phyloP scores from a whole-genome alignment of 352 stramenopile species.

The Phytopythium aichiense region DNA sequence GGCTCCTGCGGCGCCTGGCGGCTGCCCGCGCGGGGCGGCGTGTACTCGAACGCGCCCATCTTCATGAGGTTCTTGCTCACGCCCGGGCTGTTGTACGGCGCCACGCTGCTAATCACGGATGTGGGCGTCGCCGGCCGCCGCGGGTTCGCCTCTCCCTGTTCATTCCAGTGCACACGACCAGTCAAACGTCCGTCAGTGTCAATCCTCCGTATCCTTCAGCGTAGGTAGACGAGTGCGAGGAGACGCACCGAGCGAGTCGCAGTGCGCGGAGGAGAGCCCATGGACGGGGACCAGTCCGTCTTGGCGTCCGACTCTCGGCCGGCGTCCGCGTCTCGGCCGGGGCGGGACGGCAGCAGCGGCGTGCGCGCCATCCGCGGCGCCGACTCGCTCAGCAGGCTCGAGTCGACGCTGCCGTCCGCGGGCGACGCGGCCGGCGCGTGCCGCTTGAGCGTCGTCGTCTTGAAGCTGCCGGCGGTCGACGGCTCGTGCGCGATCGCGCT shows the following conservation, averaged over 20 bases:
- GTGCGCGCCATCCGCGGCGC: constrained; percentile 61
- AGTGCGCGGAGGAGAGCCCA: constrained; percentile 54
- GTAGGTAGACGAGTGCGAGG: neutral
- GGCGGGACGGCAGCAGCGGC: constrained; percentile 38
- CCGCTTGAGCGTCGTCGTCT: constrained; percentile 63
- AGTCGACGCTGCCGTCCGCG: constrained; percentile 46
- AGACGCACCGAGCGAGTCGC: constrained; percentile 39
- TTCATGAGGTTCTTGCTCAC: constrained; percentile 83
- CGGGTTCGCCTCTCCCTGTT: neutral
- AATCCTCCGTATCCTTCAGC: neutral
- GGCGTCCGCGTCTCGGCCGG: constrained; percentile 33
- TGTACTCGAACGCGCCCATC: constrained; percentile 74
- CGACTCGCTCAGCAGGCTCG: constrained; percentile 60
- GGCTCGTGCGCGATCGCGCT: constrained; percentile 11
- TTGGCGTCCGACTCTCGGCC: constrained; percentile 38
- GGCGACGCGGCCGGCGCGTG: constrained; percentile 19
- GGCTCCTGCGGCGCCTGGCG: constrained; percentile 12
- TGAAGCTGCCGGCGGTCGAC: constrained; percentile 56
- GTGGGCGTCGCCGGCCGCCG: constrained; percentile 42
- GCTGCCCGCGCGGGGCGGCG: constrained; percentile 33
- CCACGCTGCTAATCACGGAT: constrained; percentile 75
- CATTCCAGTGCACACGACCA: neutral
- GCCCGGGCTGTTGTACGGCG: constrained; percentile 40
- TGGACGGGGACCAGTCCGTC: constrained; percentile 45
- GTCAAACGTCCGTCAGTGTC: constrained; percentile 1